phyloP scores from a whole-genome alignment of 2,329 filamentous ascomycete species.

The Calonectria pseudoturangicola region DNA sequence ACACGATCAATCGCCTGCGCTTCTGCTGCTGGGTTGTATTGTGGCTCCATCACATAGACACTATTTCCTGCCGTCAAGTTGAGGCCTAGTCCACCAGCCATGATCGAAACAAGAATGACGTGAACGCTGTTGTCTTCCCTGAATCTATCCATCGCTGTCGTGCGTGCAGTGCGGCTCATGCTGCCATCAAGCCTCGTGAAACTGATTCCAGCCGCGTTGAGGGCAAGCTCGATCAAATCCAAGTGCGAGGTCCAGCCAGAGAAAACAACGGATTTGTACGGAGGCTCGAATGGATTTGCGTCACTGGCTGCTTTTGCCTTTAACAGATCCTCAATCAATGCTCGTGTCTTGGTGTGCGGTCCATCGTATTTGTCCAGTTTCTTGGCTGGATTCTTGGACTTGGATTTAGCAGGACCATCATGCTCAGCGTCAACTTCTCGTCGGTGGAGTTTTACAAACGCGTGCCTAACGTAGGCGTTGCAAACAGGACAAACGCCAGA shows the following conservation, averaged over 20 bases:
- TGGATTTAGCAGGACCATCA: constrained; percentile 67
- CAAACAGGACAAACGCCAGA: constrained; percentile 81
- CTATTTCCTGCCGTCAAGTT: constrained; percentile 91
- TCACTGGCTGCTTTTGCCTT: constrained; percentile 78
- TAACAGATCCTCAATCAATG: constrained; percentile 84
- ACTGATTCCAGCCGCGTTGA: constrained; percentile 79
- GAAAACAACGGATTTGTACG: constrained; percentile 95
- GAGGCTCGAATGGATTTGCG: constrained; percentile 77
- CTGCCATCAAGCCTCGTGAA: constrained; percentile 92
- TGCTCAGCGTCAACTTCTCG: constrained; percentile 75
- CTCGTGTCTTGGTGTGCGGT: constrained; percentile 93
- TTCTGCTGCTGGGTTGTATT: constrained; percentile 97
- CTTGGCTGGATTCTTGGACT: constrained; percentile 62
- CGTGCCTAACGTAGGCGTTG: constrained; percentile 75
- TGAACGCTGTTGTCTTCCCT: constrained; percentile 81
- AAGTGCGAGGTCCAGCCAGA: constrained; percentile 97
- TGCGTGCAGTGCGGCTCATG: constrained; percentile 86
- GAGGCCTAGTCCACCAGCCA: constrained; percentile 91
- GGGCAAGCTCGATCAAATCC: constrained; percentile 90
- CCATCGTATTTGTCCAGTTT: constrained; percentile 85
- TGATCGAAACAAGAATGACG: constrained; percentile 93
- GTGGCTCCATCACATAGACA: constrained; percentile 98
- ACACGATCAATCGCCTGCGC: constrained; percentile 96
- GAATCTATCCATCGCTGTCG: constrained; percentile 85
- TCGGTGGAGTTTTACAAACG: constrained; percentile 81